Conservation (phyloP, 768 basidiomycete species). For the Myochromella boudieri region DNA sequence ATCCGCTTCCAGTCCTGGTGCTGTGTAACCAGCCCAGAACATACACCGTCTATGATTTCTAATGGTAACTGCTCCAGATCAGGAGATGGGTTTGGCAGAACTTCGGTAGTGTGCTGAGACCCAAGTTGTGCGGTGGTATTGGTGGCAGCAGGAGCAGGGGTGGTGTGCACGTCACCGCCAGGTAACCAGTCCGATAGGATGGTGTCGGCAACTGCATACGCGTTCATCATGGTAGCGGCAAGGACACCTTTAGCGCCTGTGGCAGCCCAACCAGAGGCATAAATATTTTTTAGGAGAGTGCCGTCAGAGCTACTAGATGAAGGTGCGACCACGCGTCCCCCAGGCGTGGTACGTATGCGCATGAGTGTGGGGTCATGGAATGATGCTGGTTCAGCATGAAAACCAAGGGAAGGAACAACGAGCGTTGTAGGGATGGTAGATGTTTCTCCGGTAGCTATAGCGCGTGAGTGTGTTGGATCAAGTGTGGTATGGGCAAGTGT, state of each 20-base stretch:
- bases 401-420: constrained; percentile 87
- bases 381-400: constrained; percentile 63
- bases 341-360: constrained; percentile 54
- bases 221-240: constrained; percentile 91
- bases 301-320: constrained; percentile 22
- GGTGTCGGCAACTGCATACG: constrained; percentile 74
- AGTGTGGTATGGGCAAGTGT: constrained; percentile 62
- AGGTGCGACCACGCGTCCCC: constrained; percentile 38
- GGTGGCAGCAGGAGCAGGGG: constrained; percentile 8
- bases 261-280: constrained; percentile 93
- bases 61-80: constrained; percentile 47
- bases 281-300: constrained; percentile 55
- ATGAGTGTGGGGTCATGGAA: constrained; percentile 60
- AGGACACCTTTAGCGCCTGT: constrained; percentile 90
- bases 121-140: constrained; percentile 1
- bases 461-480: constrained; percentile 45
- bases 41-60: constrained; percentile 43
- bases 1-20: constrained; percentile 78
- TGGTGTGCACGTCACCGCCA: constrained; percentile 7
- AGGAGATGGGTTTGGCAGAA: constrained; percentile 35
- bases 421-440: constrained; percentile 64
- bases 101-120: constrained; percentile 12
- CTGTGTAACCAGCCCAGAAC: constrained; percentile 46
- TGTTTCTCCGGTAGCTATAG: constrained; percentile 55
- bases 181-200: constrained; percentile 58